A percentile compares a stretch with the other conserved stretches of the same genome.
Evolutionary conservation across 2,329 filamentous ascomycete species (phyloP).

Genomic region (Aspergillus aculeatus): DNA sequence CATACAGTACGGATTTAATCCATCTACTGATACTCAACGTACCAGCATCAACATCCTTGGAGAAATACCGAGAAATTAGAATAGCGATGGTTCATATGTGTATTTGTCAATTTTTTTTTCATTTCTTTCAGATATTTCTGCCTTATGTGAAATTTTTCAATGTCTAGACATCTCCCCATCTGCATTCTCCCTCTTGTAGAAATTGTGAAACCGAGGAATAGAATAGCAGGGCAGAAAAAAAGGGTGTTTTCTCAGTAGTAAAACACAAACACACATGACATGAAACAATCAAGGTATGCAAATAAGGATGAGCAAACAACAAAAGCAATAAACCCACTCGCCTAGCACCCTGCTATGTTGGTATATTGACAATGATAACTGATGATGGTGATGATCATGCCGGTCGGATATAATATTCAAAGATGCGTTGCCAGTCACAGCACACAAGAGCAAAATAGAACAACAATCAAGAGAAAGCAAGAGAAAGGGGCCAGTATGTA

Average conservation of each 20-base stretch:
- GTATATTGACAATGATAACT: constrained; percentile 26
- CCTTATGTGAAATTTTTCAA: neutral
- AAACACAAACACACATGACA: constrained; percentile 8
- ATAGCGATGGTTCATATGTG: neutral
- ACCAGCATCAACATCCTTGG: too few species aligned
- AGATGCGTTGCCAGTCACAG: constrained; percentile 18
- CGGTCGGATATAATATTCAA: constrained; percentile 20
- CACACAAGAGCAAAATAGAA: constrained; percentile 7
- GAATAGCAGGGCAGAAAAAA: neutral
- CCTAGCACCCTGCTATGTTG: constrained; percentile 31
- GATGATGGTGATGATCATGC: constrained; percentile 18
- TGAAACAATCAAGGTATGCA: constrained; percentile 3
- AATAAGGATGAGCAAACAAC: constrained; percentile 6
- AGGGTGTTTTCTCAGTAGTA: constrained; percentile 8
- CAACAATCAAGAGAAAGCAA: constrained; percentile 11
- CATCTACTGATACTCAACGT: too few species aligned
- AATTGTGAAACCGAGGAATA: neutral
- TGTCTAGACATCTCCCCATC: neutral
- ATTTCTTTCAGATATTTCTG: neutral
- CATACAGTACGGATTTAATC: neutral
- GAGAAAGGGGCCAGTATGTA: constrained; percentile 1
- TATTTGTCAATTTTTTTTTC: neutral
- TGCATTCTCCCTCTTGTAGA: neutral
- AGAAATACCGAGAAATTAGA: too few species aligned
- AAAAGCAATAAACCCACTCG: constrained; percentile 22